Conservation (phyloP, 257 asterid species). For the Buddleja alternifolia region DNA sequence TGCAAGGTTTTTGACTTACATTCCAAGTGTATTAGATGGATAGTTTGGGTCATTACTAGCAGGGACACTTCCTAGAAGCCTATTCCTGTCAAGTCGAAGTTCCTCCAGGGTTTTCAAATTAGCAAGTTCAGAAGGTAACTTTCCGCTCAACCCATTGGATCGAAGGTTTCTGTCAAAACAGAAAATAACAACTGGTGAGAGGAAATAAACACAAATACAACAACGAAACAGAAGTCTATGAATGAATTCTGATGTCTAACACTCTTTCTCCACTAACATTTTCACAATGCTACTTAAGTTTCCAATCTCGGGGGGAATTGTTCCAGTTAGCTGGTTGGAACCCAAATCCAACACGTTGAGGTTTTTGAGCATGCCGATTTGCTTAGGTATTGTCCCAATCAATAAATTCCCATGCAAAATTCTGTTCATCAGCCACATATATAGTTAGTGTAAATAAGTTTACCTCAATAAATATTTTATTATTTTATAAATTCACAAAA, state of each 20-base stretch:
- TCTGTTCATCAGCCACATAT: constrained; percentile 43
- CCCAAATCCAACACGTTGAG: constrained; percentile 85
- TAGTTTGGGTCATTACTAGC: constrained; percentile 58
- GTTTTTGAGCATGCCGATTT: constrained; percentile 68
- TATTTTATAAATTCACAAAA: neutral
- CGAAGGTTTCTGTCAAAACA: constrained; percentile 53
- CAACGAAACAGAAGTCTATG: constrained; percentile 2
- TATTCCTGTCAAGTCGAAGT: constrained; percentile 85
- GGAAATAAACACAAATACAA: constrained; percentile 5
- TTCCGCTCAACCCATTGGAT: constrained; percentile 88
- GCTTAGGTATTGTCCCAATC: constrained; percentile 76
- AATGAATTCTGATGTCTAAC: constrained; percentile 7
- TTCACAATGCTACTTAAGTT: constrained; percentile 60
- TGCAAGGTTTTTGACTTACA: constrained; percentile 51
- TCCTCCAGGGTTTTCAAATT: constrained; percentile 74
- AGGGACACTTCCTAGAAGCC: constrained; percentile 70
- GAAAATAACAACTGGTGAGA: constrained; percentile 18
- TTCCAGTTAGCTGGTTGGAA: constrained; percentile 69
- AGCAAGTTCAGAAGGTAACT: constrained; percentile 78
- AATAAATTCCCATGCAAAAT: constrained; percentile 73
- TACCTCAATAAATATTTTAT: neutral
- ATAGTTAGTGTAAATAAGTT: constrained; percentile 18
- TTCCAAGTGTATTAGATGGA: constrained; percentile 47
- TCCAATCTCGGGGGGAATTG: constrained; percentile 75
- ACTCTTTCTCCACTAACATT: constrained; percentile 56